A percentile compares a stretch with the other conserved stretches of the same genome.
Conservation (phyloP, 2,329 filamentous ascomycete genomes). For the Alternaria brassicicola region DNA sequence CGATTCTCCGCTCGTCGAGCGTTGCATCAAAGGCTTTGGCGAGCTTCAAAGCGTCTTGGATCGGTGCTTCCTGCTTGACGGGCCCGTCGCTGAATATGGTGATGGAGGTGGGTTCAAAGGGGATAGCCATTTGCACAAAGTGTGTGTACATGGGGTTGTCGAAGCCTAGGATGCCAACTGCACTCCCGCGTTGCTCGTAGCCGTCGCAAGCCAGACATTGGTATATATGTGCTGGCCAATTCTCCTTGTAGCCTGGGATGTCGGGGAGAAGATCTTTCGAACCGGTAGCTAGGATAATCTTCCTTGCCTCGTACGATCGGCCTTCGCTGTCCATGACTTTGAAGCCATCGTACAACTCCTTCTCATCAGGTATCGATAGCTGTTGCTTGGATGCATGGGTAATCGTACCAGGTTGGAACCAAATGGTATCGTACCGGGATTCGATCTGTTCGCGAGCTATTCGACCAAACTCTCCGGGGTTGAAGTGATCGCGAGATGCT, state of each 20-base stretch:
- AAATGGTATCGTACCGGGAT: slow-evolving; percentile 46
- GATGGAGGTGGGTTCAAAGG: slow-evolving; percentile 31
- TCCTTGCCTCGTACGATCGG: slow-evolving; percentile 55
- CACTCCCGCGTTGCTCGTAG: slow-evolving; percentile 60
- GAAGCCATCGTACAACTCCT: slow-evolving; percentile 42
- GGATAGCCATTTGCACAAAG: slow-evolving; percentile 32
- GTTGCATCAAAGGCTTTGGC: slow-evolving; percentile 29
- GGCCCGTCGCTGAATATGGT: slow-evolving; percentile 39
- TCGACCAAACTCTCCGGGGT: slow-evolving; percentile 35
- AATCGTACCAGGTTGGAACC: slow-evolving; percentile 38
- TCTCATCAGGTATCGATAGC: slow-evolving; percentile 16
- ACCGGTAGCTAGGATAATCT: slow-evolving; percentile 63
- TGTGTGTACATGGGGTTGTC: slow-evolving; percentile 30
- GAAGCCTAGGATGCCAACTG: slow-evolving; percentile 37
- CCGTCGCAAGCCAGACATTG: slow-evolving; percentile 67
- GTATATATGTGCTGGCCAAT: slow-evolving; percentile 57
- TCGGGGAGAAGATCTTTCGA: slow-evolving; percentile 58
- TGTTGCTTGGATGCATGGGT: slow-evolving; percentile 31
- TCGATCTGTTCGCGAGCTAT: slow-evolving; percentile 45
- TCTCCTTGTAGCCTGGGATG: slow-evolving; percentile 60
- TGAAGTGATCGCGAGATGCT: slow-evolving; percentile 36
- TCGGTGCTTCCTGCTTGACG: slow-evolving; percentile 9
- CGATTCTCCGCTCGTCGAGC: slow-evolving; percentile 35
- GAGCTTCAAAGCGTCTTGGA: slow-evolving; percentile 30
- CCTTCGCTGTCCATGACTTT: slow-evolving; percentile 53